Conservation (phyloP, 192 early-diverging fungal genomes). For the Entrophospora sp. region DNA sequence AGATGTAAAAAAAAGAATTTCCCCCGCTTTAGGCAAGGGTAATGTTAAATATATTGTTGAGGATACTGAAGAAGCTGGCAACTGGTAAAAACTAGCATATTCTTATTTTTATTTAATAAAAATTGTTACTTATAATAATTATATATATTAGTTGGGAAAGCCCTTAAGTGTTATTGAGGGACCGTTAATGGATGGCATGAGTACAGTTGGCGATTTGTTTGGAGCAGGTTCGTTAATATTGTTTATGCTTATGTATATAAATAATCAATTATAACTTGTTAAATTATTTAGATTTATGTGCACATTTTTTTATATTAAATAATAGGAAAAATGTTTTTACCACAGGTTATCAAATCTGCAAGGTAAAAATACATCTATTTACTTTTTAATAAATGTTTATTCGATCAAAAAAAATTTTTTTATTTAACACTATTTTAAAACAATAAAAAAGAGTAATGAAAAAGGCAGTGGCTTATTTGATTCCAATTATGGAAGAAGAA, state of each 20-base stretch:
- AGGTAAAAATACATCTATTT: slow-evolving; percentile 35
- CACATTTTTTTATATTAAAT: background rate
- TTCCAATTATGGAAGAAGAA: slow-evolving; percentile 91
- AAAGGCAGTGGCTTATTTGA: slow-evolving; percentile 91
- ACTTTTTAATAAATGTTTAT: background rate
- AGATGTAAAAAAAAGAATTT: slow-evolving; percentile 67
- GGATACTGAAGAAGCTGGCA: slow-evolving; percentile 89
- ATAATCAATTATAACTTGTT: background rate
- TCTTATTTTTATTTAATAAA: background rate
- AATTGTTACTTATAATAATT: background rate
- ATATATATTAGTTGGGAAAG: slow-evolving; percentile 54
- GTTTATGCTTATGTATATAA: background rate
- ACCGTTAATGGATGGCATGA: slow-evolving; percentile 93
- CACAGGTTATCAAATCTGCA: slow-evolving; percentile 94
- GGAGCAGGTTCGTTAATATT: slow-evolving; percentile 38
- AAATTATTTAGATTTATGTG: background rate
- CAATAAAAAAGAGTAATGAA: slow-evolving; percentile 78
- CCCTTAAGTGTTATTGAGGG: slow-evolving; percentile 95
- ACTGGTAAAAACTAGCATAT: slow-evolving; percentile 8
- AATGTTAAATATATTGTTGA: slow-evolving; percentile 88
- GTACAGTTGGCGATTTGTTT: slow-evolving; percentile 88
- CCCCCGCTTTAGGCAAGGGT: slow-evolving; percentile 85
- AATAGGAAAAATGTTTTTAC: slow-evolving; percentile 94
- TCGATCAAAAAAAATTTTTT: background rate
- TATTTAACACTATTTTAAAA: background rate